A percentile compares a stretch with the other conserved stretches of the same genome.
These are phyloP conservation scores for Misopates orontium DNA, from an alignment of 257 asterid genomes.

Conservation along the genomic window DNA sequence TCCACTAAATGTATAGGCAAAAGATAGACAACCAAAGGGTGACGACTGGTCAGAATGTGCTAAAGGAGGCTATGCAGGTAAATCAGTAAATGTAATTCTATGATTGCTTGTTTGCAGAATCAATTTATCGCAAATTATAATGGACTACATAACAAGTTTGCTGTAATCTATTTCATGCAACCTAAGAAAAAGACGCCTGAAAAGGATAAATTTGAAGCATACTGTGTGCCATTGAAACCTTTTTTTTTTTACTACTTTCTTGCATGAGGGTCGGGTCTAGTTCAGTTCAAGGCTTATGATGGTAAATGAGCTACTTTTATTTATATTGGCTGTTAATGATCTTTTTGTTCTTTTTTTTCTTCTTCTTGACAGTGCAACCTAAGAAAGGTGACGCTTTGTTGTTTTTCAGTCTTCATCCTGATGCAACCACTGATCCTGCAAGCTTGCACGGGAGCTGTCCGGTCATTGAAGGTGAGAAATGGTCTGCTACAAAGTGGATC, in stretches of 20 bases:
- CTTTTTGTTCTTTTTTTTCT: constrained; percentile 5
- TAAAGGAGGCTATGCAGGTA: constrained; percentile 81
- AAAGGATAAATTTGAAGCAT: too few species aligned
- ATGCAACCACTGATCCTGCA: constrained; percentile 62
- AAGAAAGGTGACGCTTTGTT: constrained; percentile 70
- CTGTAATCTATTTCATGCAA: background rate
- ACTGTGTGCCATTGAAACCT: too few species aligned
- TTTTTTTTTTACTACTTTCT: too few species aligned
- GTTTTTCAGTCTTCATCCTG: constrained; percentile 85
- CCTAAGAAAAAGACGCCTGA: background rate
- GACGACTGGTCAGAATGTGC: constrained; percentile 88
- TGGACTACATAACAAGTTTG: background rate
- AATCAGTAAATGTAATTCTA: constrained; percentile 1
- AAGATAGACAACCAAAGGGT: constrained; percentile 56
- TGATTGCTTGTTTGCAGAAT: background rate
- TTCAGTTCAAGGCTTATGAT: too few species aligned
- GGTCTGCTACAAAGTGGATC: constrained; percentile 96
- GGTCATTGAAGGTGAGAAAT: constrained; percentile 82
- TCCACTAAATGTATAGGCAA: constrained; percentile 39
- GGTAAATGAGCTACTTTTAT: too few species aligned
- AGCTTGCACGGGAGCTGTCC: constrained; percentile 98
- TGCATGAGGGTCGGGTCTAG: too few species aligned
- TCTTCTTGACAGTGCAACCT: constrained; percentile 65
- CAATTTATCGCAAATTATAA: background rate
- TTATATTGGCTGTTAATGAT: background rate